Base-by-base conservation (phyloP, 1,139 yeast genomes). In the Diutina siamensis region DNA sequence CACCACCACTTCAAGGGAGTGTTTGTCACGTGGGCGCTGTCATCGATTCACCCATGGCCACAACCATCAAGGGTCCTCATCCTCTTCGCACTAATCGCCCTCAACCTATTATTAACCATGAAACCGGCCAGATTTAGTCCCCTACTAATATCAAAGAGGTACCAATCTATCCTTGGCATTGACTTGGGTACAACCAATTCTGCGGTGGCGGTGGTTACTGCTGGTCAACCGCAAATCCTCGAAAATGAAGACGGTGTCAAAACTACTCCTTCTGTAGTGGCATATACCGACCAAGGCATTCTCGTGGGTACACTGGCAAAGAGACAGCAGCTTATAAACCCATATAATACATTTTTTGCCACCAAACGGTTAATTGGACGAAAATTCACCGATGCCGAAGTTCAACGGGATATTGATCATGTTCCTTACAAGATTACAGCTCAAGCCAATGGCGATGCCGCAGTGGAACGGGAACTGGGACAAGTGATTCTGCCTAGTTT, bases 131-230 rank as follows among this genome's bases (percentile, higher is more conserved):
- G 28, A 10, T 25, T 25, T 25, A 25, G 10, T 25, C 28, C 28
- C 28, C 28, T 25, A 10, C 40, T 21, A n/a, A 21, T 38, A 8
- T 8, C 21, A 5, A 38, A 38, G 15, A 31, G 42, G 32, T 38
- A 38, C 32, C 15, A 38, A 8, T 38, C 42, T 12, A 25, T 83
- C 2, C 74, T 83, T 45, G 94, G 94, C 40, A 82, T 83, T 49
- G 94, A 83, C 58, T 61, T 83, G 44, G 94, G 94, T 13, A 83
- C 94, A 4, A 83, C 94, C 13, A 83, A 83, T 55, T 82, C 89
- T 13, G 92, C 92, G 0, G 92, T 82, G 8, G 92, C 92, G 0
- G 64, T 80, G 40, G 76, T 80, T 52, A 70, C 72, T 50, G 74
- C 76, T 1, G 61, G 63, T 9, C 61, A 66, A 35, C 74, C 84